These are phyloP conservation scores for Helicocarpus griseus DNA, from an alignment of 2,329 filamentous ascomycete species.

Conservation along the genomic window DNA sequence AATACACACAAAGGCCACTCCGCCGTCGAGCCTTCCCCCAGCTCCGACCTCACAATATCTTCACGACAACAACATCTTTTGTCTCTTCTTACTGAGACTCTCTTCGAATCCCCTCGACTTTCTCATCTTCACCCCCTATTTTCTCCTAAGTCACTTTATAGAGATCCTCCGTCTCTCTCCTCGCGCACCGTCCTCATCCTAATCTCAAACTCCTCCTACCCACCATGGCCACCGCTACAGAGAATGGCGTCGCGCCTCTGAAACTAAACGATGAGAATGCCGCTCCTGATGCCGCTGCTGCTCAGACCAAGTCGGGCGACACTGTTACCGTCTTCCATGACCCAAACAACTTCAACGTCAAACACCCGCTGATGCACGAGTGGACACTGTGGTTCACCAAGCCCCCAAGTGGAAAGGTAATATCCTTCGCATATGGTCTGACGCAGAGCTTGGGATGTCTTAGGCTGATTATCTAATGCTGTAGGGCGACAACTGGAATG, in stretches of 20 bases:
- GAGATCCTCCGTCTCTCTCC: background rate
- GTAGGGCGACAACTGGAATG: constrained; percentile 98
- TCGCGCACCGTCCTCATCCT: background rate
- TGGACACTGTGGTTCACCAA: constrained; percentile 99
- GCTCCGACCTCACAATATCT: background rate
- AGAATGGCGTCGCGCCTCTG: constrained; percentile 27
- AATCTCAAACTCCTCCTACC: background rate
- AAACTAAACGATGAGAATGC: constrained; percentile 44
- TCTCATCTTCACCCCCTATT: background rate
- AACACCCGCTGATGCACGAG: constrained; percentile 92
- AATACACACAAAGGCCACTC: background rate
- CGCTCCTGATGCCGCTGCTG: constrained; percentile 39
- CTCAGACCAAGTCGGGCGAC: constrained; percentile 42
- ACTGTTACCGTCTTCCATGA: constrained; percentile 94
- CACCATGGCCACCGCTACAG: constrained; percentile 28
- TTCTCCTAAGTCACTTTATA: background rate
- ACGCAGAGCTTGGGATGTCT: background rate
- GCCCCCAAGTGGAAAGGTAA: constrained; percentile 87
- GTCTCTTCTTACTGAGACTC: background rate
- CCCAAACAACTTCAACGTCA: constrained; percentile 98
- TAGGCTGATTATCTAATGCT: constrained; percentile 2
- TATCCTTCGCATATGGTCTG: constrained; percentile 14
- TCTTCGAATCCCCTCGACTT: background rate
- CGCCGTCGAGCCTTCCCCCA: constrained; percentile 5
- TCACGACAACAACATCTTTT: background rate